phyloP scores from a whole-genome alignment of 345 rosid genomes.

The Populus davidiana region DNA sequence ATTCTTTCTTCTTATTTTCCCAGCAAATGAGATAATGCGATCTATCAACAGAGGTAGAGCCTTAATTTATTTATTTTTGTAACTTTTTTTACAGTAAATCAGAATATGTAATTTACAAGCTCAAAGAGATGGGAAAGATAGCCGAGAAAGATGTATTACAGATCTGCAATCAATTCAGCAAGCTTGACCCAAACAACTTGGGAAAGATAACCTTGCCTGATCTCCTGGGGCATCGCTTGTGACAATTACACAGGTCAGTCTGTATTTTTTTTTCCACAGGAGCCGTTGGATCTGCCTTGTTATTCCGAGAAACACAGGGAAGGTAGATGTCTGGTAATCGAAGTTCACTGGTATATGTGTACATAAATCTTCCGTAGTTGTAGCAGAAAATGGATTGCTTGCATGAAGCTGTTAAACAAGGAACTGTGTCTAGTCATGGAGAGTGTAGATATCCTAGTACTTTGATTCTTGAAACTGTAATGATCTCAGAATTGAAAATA shows the following conservation, averaged over 20 bases:
- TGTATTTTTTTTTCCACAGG: neutral
- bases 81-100: conserved; percentile 48
- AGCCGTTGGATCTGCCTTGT: neutral
- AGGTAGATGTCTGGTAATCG: neutral
- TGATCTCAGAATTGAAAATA: neutral
- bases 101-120: conserved; percentile 67
- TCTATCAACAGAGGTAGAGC: neutral
- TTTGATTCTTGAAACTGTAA: neutral
- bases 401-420: neutral
- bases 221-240: conserved; percentile 37
- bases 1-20: neutral
- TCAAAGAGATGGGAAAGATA: conserved; percentile 69
- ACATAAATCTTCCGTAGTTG: neutral
- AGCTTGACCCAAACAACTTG: conserved; percentile 55
- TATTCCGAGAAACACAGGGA: neutral
- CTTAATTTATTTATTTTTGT: neutral
- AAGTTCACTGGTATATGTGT: neutral
- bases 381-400: neutral
- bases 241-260: neutral
- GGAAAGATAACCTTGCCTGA: conserved; percentile 54
- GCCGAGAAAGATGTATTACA: conserved; percentile 53
- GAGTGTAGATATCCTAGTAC: neutral
- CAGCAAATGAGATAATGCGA: neutral
- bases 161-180: conserved; percentile 58
- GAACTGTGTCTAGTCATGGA: neutral